These are phyloP conservation scores for Colletotrichum kahawae DNA, from an alignment of 2,329 filamentous ascomycete species.

Conservation along the genomic window DNA sequence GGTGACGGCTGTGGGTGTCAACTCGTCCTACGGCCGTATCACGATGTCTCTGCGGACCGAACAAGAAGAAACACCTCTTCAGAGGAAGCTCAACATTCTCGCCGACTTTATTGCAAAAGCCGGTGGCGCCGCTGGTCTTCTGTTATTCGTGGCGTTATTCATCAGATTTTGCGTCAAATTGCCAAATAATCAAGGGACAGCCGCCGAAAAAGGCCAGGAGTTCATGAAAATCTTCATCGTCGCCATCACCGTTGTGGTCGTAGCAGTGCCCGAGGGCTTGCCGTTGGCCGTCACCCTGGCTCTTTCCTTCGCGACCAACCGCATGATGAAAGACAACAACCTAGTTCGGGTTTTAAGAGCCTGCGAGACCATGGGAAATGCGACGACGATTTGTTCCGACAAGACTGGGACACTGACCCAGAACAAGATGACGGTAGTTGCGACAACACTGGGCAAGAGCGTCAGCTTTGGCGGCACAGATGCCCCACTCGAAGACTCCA, in stretches of 20 bases:
- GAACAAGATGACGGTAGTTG: constrained; percentile 73
- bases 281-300: constrained; percentile 73
- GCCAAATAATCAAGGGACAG: constrained; percentile 48
- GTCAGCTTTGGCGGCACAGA: constrained; percentile 37
- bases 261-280: constrained; percentile 71
- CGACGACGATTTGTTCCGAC: constrained; percentile 69
- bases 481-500: constrained; percentile 27
- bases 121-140: constrained; percentile 68
- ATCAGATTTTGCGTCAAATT: constrained; percentile 77
- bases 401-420: constrained; percentile 55
- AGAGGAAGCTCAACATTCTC: constrained; percentile 56
- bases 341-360: constrained; percentile 71
- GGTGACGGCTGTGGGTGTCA: constrained; percentile 58
- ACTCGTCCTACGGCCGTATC: constrained; percentile 60
- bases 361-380: constrained; percentile 76
- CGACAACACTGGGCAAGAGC: constrained; percentile 65
- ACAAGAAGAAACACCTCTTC: constrained; percentile 56
- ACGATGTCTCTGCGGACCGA: constrained; percentile 61
- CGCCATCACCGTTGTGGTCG: constrained; percentile 70
- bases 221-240: constrained; percentile 68
- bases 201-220: constrained; percentile 63
- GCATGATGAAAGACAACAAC: constrained; percentile 74
- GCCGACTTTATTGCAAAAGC: constrained; percentile 39
- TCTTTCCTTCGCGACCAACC: constrained; percentile 69
- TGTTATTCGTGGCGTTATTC: constrained; percentile 80